Evolutionary conservation across 139 green algal species (phyloP).

Genomic region (Closterium sp.): DNA sequence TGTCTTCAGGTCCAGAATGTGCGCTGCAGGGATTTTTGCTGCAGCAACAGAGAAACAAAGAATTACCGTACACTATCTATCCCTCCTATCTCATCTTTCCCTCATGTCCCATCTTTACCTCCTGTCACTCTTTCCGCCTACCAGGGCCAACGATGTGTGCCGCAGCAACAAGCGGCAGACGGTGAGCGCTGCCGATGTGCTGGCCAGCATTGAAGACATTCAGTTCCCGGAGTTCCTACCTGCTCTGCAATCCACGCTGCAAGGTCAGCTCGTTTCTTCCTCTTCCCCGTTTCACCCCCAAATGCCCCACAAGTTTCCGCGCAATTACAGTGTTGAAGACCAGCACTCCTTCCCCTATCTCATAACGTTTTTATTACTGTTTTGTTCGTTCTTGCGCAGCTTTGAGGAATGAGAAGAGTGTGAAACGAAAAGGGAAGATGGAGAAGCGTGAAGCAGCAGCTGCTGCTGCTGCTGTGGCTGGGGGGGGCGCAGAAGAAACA

Average conservation of each 20-base stretch:
- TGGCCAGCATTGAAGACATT: conserved; percentile 73
- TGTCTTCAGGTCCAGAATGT: too few relatives aligned
- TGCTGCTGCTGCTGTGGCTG: not conserved
- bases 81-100: too few relatives aligned
- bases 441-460: not conserved
- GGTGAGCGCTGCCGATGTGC: conserved; percentile 76
- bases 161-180: conserved; percentile 77
- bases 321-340: too few relatives aligned
- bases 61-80: too few relatives aligned
- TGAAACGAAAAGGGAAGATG: not conserved
- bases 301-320: too few relatives aligned
- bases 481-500: not conserved
- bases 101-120: too few relatives aligned
- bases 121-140: not conserved
- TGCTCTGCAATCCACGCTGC: conserved; percentile 65
- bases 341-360: too few relatives aligned
- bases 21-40: too few relatives aligned
- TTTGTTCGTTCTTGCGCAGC: not conserved
- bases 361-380: not conserved
- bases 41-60: not conserved
- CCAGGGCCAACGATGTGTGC: conserved; percentile 76
- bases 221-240: conserved; percentile 77
- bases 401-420: not conserved
- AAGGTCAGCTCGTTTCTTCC: too few relatives aligned
- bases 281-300: too few relatives aligned